Conservation (phyloP, 2,329 filamentous ascomycete species). For the Trichocomaceae sp. region DNA sequence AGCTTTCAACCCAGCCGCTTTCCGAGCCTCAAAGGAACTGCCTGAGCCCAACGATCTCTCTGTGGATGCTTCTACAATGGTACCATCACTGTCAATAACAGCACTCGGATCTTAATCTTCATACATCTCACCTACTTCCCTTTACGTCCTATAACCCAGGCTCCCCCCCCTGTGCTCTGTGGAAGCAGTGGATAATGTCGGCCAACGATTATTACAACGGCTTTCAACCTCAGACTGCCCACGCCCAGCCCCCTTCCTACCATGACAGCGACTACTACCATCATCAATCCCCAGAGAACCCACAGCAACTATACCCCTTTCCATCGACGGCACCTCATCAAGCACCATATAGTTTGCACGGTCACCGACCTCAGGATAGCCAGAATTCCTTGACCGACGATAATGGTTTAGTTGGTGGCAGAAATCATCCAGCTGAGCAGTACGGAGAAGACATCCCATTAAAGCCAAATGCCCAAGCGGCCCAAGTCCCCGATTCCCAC, state of each 20-base stretch:
- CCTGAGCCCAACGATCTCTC: too few species aligned
- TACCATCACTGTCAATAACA: too few species aligned
- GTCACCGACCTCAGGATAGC: conserved; percentile 29
- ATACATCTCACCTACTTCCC: neutral
- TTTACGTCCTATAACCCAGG: neutral
- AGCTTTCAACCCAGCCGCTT: too few species aligned
- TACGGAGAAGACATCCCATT: conserved; percentile 40
- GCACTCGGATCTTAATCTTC: neutral
- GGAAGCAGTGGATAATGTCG: conserved; percentile 46
- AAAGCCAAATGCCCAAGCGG: conserved; percentile 29
- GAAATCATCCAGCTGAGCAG: conserved; percentile 27
- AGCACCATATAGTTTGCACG: conserved; percentile 40
- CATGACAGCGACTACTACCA: conserved; percentile 31
- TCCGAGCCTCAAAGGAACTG: too few species aligned
- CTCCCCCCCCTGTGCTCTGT: neutral
- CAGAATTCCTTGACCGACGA: conserved; percentile 33
- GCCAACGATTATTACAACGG: conserved; percentile 59
- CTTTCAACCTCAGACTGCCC: conserved; percentile 29
- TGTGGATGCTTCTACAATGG: too few species aligned
- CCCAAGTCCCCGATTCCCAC: conserved; percentile 25
- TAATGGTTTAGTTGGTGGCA: conserved; percentile 25
- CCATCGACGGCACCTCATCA: conserved; percentile 15
- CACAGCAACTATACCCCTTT: conserved; percentile 1
- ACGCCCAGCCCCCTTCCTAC: conserved; percentile 20
- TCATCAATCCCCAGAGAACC: conserved; percentile 7